A percentile compares a stretch with the other conserved stretches of the same genome.
Evolutionary conservation across 2,329 filamentous ascomycete species (phyloP).

Genomic region (Aspergillus caelatus): DNA sequence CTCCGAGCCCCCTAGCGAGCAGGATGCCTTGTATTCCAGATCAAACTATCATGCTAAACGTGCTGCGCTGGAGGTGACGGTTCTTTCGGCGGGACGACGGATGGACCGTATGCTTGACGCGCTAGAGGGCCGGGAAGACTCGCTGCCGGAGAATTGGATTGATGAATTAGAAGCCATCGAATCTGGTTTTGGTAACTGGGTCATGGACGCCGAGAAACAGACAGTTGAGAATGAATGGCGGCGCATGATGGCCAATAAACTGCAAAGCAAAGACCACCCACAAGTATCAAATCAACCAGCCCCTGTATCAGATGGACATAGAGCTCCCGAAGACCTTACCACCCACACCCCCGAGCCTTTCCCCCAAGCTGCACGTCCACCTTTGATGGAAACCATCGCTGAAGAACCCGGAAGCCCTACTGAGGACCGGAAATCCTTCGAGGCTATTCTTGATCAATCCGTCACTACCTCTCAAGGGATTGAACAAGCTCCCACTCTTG

Average conservation of each 20-base stretch:
- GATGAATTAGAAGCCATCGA: conserved; percentile 83
- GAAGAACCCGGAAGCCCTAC: conserved; percentile 21
- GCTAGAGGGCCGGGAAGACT: conserved; percentile 81
- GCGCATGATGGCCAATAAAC: conserved; percentile 21
- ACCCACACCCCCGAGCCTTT: conserved; percentile 3
- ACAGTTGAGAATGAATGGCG: conserved; percentile 67
- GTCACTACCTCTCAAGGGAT: background rate
- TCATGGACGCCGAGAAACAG: conserved; percentile 72
- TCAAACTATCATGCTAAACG: conserved; percentile 46
- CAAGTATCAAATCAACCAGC: background rate
- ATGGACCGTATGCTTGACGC: conserved; percentile 86
- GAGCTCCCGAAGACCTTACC: background rate
- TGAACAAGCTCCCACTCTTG: background rate
- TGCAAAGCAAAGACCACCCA: background rate
- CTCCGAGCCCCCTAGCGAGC: conserved; percentile 27
- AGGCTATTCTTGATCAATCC: background rate
- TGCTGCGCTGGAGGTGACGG: conserved; percentile 67
- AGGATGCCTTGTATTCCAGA: conserved; percentile 33
- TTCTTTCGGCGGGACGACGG: conserved; percentile 69
- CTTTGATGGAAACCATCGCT: conserved; percentile 27
- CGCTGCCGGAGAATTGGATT: conserved; percentile 83
- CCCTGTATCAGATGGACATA: conserved; percentile 1
- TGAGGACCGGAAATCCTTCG: background rate
- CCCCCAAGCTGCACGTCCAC: conserved; percentile 14
- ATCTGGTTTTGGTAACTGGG: conserved; percentile 77